Evolutionary conservation across 306 rosid species (phyloP), one percentile per base, ranked within the genome.

Genomic region (Prunus dulcis): DNA sequence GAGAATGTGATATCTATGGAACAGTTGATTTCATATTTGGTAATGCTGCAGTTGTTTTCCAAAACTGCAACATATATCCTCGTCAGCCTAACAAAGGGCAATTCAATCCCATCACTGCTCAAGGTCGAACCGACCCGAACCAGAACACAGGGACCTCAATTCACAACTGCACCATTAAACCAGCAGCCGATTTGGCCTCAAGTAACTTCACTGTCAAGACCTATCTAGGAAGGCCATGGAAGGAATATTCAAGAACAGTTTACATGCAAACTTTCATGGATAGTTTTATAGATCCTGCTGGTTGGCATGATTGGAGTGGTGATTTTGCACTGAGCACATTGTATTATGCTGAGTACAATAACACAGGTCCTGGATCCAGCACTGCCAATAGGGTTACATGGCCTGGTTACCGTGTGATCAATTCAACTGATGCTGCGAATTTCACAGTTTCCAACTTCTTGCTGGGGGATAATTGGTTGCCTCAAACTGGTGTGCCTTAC

Each of bases 151-250:
- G 86, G 5, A 85, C 64, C 22, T 82, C 84, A 6, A 79, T 85
- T 28, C 86, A 85, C 8, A 79, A 85, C 30, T 85, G 88, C 77
- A 67, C 86, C 0, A 76, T 85, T 4, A 72, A 58, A 32, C 71
- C 84, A 15, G 15, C 80, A 0, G 6, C 50, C 4, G 82, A 82
- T 28, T 58, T 85, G 60, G 80, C 82, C 7, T 76, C 78, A 5
- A 74, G 80, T 52, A 56, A 64, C 1, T 61, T 53, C 7, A 45
- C 32, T 5, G 74, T 80, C 69, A 67, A 66, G 77, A 78, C 81
- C 12, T 85, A 79, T 71, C 66, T 85, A 18, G 88, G 86, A 20
- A 75, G 86, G 84, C 88, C 86, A 6, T 85, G 88, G 88, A 85
- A 82, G 75, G 79, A 79, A 58, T 79, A 79, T 5, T 81, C 88